phyloP scores from a whole-genome alignment of 139 green algal genomes.

The Gonium pectorale region DNA sequence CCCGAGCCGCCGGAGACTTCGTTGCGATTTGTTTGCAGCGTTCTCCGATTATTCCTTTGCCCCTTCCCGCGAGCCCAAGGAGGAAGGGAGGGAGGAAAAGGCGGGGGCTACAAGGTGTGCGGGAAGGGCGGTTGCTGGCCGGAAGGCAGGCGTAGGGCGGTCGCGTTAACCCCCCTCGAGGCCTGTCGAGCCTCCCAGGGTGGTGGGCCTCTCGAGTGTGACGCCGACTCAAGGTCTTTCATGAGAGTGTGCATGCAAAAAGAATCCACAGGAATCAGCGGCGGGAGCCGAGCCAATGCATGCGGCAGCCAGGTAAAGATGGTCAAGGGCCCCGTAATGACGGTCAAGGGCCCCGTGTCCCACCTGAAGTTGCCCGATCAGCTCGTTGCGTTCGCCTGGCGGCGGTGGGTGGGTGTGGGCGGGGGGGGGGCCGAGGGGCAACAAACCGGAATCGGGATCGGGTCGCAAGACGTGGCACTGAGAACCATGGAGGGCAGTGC shows the following conservation, averaged over 20 bases:
- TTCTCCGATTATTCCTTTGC: too few relatives aligned
- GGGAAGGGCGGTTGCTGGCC: too few relatives aligned
- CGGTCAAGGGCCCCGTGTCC: not conserved
- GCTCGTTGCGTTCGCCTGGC: slow-evolving; percentile 77
- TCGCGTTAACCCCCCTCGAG: too few relatives aligned
- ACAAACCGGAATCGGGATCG: not conserved
- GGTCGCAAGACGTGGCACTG: not conserved
- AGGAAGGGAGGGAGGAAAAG: not conserved
- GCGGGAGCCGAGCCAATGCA: not conserved
- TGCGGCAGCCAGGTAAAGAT: not conserved
- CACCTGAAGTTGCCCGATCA: slow-evolving; percentile 73
- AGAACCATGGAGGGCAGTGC: not conserved
- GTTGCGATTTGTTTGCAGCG: too few relatives aligned
- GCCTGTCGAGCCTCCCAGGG: too few relatives aligned
- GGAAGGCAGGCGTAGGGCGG: too few relatives aligned
- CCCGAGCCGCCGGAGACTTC: not conserved
- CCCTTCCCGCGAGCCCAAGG: not conserved
- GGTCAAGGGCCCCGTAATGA: not conserved
- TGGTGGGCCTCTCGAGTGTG: too few relatives aligned
- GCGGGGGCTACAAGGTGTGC: too few relatives aligned
- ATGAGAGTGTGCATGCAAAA: not conserved
- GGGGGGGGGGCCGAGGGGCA: not conserved
- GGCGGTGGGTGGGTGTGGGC: not conserved
- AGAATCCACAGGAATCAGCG: not conserved
- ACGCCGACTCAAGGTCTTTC: not conserved